Conservation (phyloP, 2,329 filamentous ascomycete species). For the Cryoendolithus antarcticus region DNA sequence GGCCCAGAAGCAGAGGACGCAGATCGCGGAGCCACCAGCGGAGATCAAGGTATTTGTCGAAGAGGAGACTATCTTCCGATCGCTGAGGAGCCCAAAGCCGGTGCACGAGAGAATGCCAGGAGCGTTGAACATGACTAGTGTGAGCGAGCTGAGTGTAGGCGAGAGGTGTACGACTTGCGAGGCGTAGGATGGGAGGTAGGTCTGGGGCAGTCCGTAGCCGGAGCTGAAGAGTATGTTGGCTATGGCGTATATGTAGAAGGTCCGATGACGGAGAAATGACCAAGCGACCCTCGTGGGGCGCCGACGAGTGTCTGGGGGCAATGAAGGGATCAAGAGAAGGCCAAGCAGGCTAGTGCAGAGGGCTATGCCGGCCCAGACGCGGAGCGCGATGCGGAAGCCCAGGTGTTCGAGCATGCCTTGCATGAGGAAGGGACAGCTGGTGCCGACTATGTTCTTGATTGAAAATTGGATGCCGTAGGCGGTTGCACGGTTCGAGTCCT, state of each 20-base stretch:
- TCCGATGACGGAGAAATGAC: conserved; percentile 41
- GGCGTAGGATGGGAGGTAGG: conserved; percentile 47
- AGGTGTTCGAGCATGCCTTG: conserved; percentile 14
- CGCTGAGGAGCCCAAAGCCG: conserved; percentile 45
- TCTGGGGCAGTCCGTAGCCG: conserved; percentile 50
- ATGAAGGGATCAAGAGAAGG: conserved; percentile 33
- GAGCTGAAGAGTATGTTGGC: conserved; percentile 46
- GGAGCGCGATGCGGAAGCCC: conserved; percentile 17
- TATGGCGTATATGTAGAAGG: conserved; percentile 46
- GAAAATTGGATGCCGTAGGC: conserved; percentile 22
- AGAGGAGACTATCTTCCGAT: conserved; percentile 40
- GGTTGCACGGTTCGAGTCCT: conserved; percentile 16
- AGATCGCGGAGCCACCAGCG: conserved; percentile 42
- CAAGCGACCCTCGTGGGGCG: conserved; percentile 30
- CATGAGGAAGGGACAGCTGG: conserved; percentile 20
- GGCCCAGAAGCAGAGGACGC: conserved; percentile 52
- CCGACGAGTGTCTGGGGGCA: conserved; percentile 10
- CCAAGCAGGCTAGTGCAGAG: conserved; percentile 15
- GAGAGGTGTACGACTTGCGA: conserved; percentile 35
- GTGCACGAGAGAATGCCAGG: conserved; percentile 48
- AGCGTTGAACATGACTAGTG: conserved; percentile 47
- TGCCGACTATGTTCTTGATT: conserved; percentile 22
- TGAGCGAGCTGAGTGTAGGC: conserved; percentile 40
- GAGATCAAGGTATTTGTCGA: conserved; percentile 45
- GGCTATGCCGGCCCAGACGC: conserved; percentile 19